Base-by-base conservation (phyloP, 441 rosid genomes). In the Euphorbia schlechtendalii region DNA sequence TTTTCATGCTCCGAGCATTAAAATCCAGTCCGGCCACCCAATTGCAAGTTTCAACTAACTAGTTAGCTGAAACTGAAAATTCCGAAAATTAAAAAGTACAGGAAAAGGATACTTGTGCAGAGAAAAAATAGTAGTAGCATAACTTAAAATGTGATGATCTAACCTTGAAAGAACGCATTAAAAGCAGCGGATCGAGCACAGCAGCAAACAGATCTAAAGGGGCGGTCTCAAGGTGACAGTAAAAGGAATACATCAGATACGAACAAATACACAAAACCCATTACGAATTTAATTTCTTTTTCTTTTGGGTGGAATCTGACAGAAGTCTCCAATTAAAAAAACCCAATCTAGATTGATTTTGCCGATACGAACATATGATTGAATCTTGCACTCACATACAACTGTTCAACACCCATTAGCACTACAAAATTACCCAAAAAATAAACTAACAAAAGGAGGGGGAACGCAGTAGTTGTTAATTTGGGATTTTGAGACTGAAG, bases 201-300 rank as follows among this genome's bases (percentile, higher is more conserved):
- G 78, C 82, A 62, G 80, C 76, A 69, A 74, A 83, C 84, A 78
- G 90, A 91, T 91, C 93, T 80, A 83, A 43, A 34, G 67, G 63
- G 60, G 71, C 78, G 41, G 65, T 78, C 76, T 65, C 56, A 73
- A 77, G 69, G 66, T 64, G 78, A 66, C 72, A 54, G 74, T 71
- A 69, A 81, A 82, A 74, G 81, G 85, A 82, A 84, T 76, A 80
- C 81, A 82, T 81, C 82, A 77, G 86, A 78, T 66, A 78, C 77
- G 65, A 71, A 76, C 71, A 78, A 69, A 70, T 67, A 72, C 72
- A 52, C 59, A 65, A 69, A 71, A 73, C 78, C 77, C 75, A 79
- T 71, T 61, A 64, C 73, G 52, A 48, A 67, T 69, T 58, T 36
- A 36, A 36, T 36, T 40, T 12, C 14, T 9, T 40, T 55, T 36